Evolutionary conservation across 139 green algal species (phyloP), one percentile per base, ranked within the genome.

Genomic region (Tetraselmis chui): DNA sequence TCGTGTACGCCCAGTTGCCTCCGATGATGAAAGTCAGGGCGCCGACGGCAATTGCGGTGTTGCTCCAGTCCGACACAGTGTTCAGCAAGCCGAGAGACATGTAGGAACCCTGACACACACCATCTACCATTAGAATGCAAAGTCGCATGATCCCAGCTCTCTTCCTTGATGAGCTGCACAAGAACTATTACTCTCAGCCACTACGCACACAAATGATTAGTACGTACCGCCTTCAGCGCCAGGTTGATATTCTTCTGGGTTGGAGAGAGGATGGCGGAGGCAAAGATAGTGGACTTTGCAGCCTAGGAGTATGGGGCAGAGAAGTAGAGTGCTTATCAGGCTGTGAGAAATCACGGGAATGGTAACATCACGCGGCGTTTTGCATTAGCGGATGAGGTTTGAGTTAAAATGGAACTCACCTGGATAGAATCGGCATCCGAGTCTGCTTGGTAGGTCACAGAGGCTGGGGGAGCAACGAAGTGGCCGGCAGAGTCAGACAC

Each of bases 31-130:
- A 18, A 18, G 45, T 18, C 45, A 67, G 45, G 23, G 59, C 77
- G 32, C 32, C 29, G 0, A 86, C 74, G 28, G 87, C 31, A 32
- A 89, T 86, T 27, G 85, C 85, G 30, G 87, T 28, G 83, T 89
- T 90, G 83, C 85, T 81, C 87, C 87, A 90, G 45, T 89, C 76
- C 0, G 59, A 25, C 23, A 81, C 31, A 31, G 87, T 85, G 22
- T 77, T 77, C 11, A 77, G 80, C n/a, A 90, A 86, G 32, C 87
- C 87, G 5, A 90, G 81, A 28, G 85, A 84, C 26, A 83, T 85
- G 28, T 84, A 90, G 0, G 59, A 58, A 58, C 87, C 87, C 87
- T 90, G 83, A 1, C 24, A 27, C 30, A 80, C n/a, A n/a, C n/a
- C n/a, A n/a, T n/a, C n/a, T n/a, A n/a, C n/a, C n/a, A n/a, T n/a